phyloP scores from a whole-genome alignment of 768 basidiomycete species.

The Russula compacta region DNA sequence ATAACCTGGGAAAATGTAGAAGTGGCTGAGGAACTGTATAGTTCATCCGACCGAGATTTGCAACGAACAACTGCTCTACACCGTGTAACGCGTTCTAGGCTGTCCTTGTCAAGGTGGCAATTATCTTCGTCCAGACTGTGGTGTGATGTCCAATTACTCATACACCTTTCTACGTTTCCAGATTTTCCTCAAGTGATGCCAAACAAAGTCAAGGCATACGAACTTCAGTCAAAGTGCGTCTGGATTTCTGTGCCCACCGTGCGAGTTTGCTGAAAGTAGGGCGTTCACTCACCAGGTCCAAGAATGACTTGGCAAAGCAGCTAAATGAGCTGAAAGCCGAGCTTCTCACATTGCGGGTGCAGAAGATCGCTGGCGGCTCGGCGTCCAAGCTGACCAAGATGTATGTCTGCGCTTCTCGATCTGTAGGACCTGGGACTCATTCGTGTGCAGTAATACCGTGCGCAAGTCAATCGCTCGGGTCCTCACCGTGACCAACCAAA shows the following conservation, averaged over 20 bases:
- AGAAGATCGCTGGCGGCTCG: conserved; percentile 95
- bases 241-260: not conserved
- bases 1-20: conserved; percentile 24
- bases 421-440: not conserved
- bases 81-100: conserved; percentile 27
- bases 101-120: conserved; percentile 29
- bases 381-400: conserved; percentile 96
- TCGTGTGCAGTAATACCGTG: conserved; percentile 66
- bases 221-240: conserved; percentile 87
- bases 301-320: conserved; percentile 94
- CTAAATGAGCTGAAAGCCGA: conserved; percentile 91
- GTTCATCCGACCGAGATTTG: conserved; percentile 28
- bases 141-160: not conserved
- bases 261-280: not conserved
- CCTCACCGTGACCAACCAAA: conserved; percentile 97
- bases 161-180: not conserved
- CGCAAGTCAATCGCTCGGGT: conserved; percentile 99
- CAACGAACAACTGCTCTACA: conserved; percentile 21
- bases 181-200: conserved; percentile 49
- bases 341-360: conserved; percentile 87
- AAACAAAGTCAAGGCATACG: conserved; percentile 92
- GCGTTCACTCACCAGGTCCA: conserved; percentile 50
- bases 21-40: conserved; percentile 39
- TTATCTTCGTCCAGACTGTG: conserved; percentile 3
- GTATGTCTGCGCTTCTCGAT: conserved; percentile 41